Conservation (phyloP, 2,329 filamentous ascomycete genomes). For the Penicillium verrucosum region DNA sequence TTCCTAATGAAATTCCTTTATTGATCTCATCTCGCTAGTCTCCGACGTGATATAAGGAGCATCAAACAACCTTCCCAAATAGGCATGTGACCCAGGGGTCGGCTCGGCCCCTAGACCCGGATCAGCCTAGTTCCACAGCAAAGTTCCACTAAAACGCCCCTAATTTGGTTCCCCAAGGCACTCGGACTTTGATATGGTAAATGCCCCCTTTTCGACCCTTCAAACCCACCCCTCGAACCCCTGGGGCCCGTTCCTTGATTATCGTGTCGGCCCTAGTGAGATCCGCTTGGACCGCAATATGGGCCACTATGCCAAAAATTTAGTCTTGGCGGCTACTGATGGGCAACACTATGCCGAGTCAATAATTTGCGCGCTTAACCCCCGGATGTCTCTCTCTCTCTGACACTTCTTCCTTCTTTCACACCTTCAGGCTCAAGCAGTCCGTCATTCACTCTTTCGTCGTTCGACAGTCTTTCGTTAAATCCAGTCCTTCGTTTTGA, state of each 20-base stretch:
- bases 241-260: conserved; percentile 14
- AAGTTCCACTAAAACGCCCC: not conserved
- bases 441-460: conserved; percentile 11
- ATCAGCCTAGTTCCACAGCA: not conserved
- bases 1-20: not conserved
- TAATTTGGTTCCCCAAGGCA: not conserved
- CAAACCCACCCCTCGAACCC: conserved; percentile 10
- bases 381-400: conserved; percentile 5
- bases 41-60: conserved; percentile 1
- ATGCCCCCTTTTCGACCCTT: not conserved
- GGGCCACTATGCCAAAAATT: not conserved
- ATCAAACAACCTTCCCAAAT: conserved; percentile 6
- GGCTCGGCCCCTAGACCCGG: conserved; percentile 4
- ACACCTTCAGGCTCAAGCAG: conserved; percentile 6
- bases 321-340: not conserved
- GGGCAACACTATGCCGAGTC: conserved; percentile 2
- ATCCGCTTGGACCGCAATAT: not conserved
- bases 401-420: conserved; percentile 15
- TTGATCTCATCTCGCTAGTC: conserved; percentile 9
- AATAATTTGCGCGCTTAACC: conserved; percentile 2
- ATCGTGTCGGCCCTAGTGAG: not conserved
- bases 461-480: conserved; percentile 12
- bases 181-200: not conserved
- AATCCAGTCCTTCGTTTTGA: conserved; percentile 24
- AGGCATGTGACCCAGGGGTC: conserved; percentile 4